Evolutionary conservation across 2,329 filamentous ascomycete genomes (phyloP).

Genomic region (Colletotrichum sp.): DNA sequence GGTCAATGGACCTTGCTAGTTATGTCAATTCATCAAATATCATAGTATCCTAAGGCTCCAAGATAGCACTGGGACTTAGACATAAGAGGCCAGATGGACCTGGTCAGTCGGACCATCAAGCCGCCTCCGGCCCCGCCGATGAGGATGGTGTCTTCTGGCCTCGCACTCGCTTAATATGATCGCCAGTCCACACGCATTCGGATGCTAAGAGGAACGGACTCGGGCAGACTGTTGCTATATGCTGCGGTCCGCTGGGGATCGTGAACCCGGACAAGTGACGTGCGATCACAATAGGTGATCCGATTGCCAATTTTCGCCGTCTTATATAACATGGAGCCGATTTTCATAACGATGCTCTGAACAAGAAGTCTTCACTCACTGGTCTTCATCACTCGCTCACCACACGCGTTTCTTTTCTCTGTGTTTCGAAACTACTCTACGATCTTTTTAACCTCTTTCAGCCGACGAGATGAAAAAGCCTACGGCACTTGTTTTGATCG

Average conservation of each 20-base stretch:
- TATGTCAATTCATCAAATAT: rapidly evolving
- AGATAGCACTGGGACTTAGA: rapidly evolving
- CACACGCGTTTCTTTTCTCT: background rate
- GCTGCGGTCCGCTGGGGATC: too few relatives aligned
- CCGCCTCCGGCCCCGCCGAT: background rate
- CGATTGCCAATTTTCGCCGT: background rate
- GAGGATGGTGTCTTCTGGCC: background rate
- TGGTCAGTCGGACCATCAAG: background rate
- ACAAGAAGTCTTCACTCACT: background rate
- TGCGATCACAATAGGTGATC: too few relatives aligned
- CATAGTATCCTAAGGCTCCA: background rate
- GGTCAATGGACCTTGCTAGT: background rate
- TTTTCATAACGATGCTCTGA: background rate
- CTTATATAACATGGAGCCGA: background rate
- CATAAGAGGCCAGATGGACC: background rate
- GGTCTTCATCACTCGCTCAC: background rate
- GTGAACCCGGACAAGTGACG: background rate
- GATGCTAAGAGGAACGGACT: background rate
- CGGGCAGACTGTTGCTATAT: background rate
- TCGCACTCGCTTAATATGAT: background rate
- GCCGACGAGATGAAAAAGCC: background rate
- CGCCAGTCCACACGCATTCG: background rate
- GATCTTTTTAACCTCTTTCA: background rate
- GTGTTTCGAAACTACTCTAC: background rate
- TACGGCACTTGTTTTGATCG: rapidly evolving